Conservation (phyloP, 306 rosid genomes). For the Lagenaria siceraria region DNA sequence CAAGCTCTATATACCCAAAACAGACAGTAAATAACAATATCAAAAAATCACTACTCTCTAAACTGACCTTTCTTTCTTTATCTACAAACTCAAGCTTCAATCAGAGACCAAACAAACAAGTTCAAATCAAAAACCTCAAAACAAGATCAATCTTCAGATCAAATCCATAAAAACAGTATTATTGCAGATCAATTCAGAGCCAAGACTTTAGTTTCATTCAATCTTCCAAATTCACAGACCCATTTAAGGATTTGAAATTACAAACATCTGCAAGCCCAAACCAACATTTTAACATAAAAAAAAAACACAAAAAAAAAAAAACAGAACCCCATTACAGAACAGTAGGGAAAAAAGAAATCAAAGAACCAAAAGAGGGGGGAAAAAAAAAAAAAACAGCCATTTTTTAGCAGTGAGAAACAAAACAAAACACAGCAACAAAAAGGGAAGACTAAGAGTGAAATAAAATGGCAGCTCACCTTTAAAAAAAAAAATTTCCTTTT, state of each 20-base stretch:
- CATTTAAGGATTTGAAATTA: background rate
- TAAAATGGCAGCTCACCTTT: constrained; percentile 1
- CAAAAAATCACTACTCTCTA: background rate
- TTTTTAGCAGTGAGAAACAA: background rate
- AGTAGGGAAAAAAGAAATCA: background rate
- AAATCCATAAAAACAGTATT: background rate
- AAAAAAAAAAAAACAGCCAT: background rate
- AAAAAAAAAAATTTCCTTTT: no score
- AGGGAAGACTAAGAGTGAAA: background rate
- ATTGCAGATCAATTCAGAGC: background rate
- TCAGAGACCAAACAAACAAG: background rate
- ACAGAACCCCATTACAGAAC: background rate
- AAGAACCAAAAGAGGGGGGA: background rate
- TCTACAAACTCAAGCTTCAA: background rate
- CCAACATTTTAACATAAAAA: background rate
- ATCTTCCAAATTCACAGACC: background rate
- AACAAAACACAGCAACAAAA: background rate
- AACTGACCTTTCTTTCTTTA: background rate
- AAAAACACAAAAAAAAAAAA: background rate
- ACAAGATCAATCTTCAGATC: background rate
- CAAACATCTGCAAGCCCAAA: background rate
- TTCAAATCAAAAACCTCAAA: background rate
- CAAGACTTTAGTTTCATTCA: background rate
- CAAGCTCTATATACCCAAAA: background rate
- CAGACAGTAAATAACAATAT: background rate